These are phyloP conservation scores for Krasilnikovozyma curviuscula DNA, from an alignment of 768 basidiomycete genomes.

Conservation along the genomic window DNA sequence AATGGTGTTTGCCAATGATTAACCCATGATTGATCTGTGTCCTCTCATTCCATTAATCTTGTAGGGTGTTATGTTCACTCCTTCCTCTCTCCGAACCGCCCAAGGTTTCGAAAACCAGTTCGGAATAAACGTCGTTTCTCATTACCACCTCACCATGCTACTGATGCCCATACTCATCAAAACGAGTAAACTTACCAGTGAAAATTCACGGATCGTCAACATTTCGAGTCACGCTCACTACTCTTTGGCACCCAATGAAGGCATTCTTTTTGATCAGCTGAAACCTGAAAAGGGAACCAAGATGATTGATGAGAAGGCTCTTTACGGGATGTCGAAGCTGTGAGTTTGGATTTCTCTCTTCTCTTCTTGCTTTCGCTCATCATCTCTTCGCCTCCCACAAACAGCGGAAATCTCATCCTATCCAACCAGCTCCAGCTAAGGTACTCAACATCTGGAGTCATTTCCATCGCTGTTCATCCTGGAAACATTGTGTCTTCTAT, in stretches of 20 bases:
- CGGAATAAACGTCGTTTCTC: constrained; percentile 12
- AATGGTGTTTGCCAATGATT: too few relatives aligned
- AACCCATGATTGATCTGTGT: too few relatives aligned
- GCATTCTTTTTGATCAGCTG: constrained; percentile 9
- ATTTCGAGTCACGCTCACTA: constrained; percentile 6
- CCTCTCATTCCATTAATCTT: too few relatives aligned
- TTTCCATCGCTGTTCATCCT: constrained; percentile 8
- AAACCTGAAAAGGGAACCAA: too few relatives aligned
- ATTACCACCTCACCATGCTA: constrained; percentile 10
- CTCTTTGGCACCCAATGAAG: constrained; percentile 2
- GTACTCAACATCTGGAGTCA: constrained; percentile 6
- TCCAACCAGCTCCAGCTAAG: constrained; percentile 9
- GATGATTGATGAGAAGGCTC: too few relatives aligned
- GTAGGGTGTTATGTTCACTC: constrained; percentile 4
- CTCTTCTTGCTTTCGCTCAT: too few relatives aligned
- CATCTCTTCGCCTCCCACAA: too few relatives aligned
- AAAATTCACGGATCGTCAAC: constrained; percentile 12
- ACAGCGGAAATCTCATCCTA: too few relatives aligned
- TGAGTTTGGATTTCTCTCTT: too few relatives aligned
- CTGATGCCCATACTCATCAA: constrained; percentile 11
- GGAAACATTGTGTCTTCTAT: too few relatives aligned
- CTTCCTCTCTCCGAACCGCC: constrained; percentile 2
- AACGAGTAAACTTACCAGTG: neutral
- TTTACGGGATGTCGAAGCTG: constrained; percentile 15
- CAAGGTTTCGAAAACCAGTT: constrained; percentile 12